A percentile compares a stretch with the other conserved stretches of the same genome.
phyloP scores from a whole-genome alignment of 371 early-diverging fungal genomes.

The Mucor velutinosus region DNA sequence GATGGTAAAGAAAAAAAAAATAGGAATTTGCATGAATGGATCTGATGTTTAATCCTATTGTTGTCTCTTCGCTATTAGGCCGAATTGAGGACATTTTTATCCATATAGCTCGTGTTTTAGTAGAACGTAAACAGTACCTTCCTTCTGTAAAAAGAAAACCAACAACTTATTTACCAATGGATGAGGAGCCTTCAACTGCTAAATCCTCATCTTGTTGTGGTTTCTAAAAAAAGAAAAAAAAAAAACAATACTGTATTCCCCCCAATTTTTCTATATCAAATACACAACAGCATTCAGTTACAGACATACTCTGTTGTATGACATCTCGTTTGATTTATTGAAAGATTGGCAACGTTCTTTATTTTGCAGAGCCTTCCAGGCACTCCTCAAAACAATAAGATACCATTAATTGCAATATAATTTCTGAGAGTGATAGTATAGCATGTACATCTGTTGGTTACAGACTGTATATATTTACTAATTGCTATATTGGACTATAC shows the following conservation, averaged over 20 bases:
- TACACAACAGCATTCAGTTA: not conserved
- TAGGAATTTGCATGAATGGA: not conserved
- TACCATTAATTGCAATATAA: not conserved
- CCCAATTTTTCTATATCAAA: not conserved
- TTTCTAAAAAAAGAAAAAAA: constrained; percentile 6
- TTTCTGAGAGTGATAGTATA: not conserved
- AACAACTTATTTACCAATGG: constrained; percentile 29
- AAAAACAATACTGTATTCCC: constrained; percentile 3
- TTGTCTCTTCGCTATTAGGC: constrained; percentile 22
- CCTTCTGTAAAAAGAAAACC: constrained; percentile 34
- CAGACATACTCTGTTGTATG: not conserved
- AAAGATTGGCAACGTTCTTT: not conserved
- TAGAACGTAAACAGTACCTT: constrained; percentile 57
- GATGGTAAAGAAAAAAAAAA: constrained; percentile 51
- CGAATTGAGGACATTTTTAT: constrained; percentile 65
- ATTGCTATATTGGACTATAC: too few species aligned
- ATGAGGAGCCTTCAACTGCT: constrained; percentile 40
- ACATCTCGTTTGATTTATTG: not conserved
- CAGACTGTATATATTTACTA: not conserved
- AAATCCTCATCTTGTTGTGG: constrained; percentile 46
- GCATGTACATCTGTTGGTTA: not conserved
- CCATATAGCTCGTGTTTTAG: constrained; percentile 59
- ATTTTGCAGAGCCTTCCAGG: too few species aligned
- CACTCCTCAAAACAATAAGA: not conserved
- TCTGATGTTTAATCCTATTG: not conserved